Evolutionary conservation across 148 eudicot genomes (phyloP), one percentile per base, ranked within the genome.

Genomic region (Pharnaceum exiguum): DNA sequence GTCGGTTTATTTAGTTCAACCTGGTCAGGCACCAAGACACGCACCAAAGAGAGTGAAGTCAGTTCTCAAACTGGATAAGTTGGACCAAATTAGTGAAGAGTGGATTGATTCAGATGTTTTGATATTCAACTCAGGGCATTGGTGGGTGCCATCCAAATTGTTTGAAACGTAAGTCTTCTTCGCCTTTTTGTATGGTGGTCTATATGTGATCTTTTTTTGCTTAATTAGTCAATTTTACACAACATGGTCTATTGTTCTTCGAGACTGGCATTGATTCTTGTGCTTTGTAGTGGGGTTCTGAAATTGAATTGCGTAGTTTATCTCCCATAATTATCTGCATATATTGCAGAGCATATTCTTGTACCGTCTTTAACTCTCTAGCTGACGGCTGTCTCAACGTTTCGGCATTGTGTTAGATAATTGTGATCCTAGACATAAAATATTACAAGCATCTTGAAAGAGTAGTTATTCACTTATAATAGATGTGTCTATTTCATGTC

Each of bases 111-210:
- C 89, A 7, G 89, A 83, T 65, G 80, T 78, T 48, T 68, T 83
- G 16, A 75, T 83, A 64, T 80, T 83, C 66, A 83, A 80, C 64
- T 66, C 89, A 9, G 89, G 89, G 28, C 89, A 83, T 40, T 83
- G 89, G 89, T 83, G 89, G 89, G 82, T 78, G 35, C 85, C 85
- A 17, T 77, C 81, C 50, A 83, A 83, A 71, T 61, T 83, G 30
- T 80, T 75, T 68, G 78, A 74, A 50, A 60, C 63, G 89, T 83
- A 80, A 83, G 89, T 67, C 38, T 24, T 43, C 51, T 19, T 29
- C 28, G 42, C 39, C 32, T 52, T 51, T 15, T 17, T 1, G 4
- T 32, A 39, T 35, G 8, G 12, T 22, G 27, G 17, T 35, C 24
- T 26, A 27, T 30, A 0, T 2, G 22, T 39, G 39, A 38, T 8